Evolutionary conservation across 1,139 yeast genomes (phyloP), one percentile per base, ranked within the genome.

Genomic region (Hansenula lynferdii): DNA sequence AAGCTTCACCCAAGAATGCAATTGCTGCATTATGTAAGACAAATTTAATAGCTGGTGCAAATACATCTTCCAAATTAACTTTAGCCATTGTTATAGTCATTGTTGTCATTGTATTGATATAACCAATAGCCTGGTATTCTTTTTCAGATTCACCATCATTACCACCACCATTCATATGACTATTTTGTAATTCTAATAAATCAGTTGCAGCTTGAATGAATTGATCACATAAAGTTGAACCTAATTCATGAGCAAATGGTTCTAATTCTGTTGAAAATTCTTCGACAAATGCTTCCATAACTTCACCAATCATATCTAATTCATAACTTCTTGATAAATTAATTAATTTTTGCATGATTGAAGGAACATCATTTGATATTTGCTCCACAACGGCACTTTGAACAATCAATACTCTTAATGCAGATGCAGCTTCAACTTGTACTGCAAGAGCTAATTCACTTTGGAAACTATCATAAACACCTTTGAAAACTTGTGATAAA

Each of bases 231-330:
- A 92, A 66, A 54, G 82, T 87, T 24, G 70, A 69, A 62, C 94
- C 92, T 51, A 92, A 69, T 50, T 86, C 94, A 34, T 80, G 77
- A 0, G 97, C 96, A 65, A 90, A 92, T 25, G 97, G 97, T 44
- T 90, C 87, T 45, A 92, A 69, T 61, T 90, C 95, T 44, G 79
- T 85, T 2, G 96, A 75, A 60, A 86, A 94, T 42, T 77, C 76
- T 54, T 89, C 96, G 25, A 92, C 97, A 59, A 95, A 86, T 43
- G 89, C 92, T 63, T 92, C 97, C 84, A 94, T 89, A 19, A 92
- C 96, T 37, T 81, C 85, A 11, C 95, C 77, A 23, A 92, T 70
- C 31, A 89, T 76, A 58, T 92, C 98, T 49, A 83, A 77, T 56
- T 92, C 98, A 49, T 89, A 80, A 45, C 80, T 80, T 58, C 85